Evolutionary conservation across 176 grass and related monocot genomes (phyloP).

Genomic region (Themeda triandra): DNA sequence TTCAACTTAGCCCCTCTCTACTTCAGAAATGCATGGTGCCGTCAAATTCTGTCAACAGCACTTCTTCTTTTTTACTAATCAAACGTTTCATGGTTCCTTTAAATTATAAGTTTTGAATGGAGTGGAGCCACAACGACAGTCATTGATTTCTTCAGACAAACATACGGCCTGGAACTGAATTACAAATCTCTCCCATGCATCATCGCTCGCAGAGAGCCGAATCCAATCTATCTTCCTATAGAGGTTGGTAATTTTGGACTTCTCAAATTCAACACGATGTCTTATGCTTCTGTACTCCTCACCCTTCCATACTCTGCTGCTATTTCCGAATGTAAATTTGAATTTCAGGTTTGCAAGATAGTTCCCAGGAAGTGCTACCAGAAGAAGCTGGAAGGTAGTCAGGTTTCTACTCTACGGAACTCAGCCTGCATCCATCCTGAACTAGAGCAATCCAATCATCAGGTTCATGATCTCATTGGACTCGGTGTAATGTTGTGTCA

Average conservation of each 20-base stretch:
- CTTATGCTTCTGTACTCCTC: background rate
- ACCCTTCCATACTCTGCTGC: background rate
- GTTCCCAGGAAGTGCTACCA: conserved; percentile 50
- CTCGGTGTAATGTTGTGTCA: background rate
- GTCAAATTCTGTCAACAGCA: background rate
- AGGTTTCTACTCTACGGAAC: conserved; percentile 12
- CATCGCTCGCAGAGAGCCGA: conserved; percentile 48
- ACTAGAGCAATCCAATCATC: conserved; percentile 20
- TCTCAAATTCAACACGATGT: background rate
- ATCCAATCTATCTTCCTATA: conserved; percentile 59
- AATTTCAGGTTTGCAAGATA: conserved; percentile 52
- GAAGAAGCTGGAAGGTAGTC: conserved; percentile 40
- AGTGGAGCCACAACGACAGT: conserved; percentile 1
- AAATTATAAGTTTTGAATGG: conserved; percentile 17
- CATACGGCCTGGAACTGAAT: conserved; percentile 28
- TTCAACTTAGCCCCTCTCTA: conserved; percentile 4
- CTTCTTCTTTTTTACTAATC: background rate
- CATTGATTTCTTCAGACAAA: conserved; percentile 48
- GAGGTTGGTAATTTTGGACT: conserved; percentile 43
- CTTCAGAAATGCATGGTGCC: background rate
- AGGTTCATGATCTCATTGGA: conserved; percentile 14
- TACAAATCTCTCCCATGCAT: conserved; percentile 53
- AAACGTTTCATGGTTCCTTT: background rate
- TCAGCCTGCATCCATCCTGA: background rate
- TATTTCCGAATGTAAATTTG: background rate